Evolutionary conservation across 768 basidiomycete genomes (phyloP).

Genomic region (Cystofilobasidium bisporidii): DNA sequence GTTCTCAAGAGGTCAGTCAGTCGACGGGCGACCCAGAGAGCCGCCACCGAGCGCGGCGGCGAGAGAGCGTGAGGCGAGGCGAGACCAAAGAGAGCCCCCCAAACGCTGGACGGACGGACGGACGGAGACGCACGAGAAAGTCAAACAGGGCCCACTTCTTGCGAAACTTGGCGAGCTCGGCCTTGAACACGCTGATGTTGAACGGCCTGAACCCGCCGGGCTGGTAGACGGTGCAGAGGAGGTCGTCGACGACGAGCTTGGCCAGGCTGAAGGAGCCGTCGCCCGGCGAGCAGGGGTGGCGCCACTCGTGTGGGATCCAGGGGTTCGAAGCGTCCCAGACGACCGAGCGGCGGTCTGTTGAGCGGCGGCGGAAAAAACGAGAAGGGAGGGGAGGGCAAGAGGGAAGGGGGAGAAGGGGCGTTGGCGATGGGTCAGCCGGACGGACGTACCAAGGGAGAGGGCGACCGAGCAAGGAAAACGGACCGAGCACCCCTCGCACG

Average conservation of each 20-base stretch:
- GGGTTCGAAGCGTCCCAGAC: conserved; percentile 75
- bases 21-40: no score
- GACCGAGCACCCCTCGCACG: conserved; percentile 84
- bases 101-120: no score
- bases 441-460: not conserved
- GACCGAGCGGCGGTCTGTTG: conserved; percentile 81
- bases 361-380: no score
- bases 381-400: not conserved
- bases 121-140: conserved; percentile 47
- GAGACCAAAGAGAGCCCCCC: no score
- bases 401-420: not conserved
- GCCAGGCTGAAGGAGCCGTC: conserved; percentile 73
- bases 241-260: conserved; percentile 78
- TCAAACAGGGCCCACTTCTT: conserved; percentile 97
- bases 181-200: conserved; percentile 71
- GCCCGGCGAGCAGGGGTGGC: conserved; percentile 61
- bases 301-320: conserved; percentile 67
- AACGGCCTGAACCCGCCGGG: conserved; percentile 78
- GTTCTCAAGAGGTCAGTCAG: no score
- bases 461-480: conserved; percentile 32
- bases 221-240: conserved; percentile 88
- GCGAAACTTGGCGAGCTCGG: conserved; percentile 68
- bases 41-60: not conserved
- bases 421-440: not conserved
- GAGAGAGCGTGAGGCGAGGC: not conserved